These are phyloP conservation scores for Lachnellula cervina DNA, from an alignment of 2,329 filamentous ascomycete genomes.

Conservation along the genomic window DNA sequence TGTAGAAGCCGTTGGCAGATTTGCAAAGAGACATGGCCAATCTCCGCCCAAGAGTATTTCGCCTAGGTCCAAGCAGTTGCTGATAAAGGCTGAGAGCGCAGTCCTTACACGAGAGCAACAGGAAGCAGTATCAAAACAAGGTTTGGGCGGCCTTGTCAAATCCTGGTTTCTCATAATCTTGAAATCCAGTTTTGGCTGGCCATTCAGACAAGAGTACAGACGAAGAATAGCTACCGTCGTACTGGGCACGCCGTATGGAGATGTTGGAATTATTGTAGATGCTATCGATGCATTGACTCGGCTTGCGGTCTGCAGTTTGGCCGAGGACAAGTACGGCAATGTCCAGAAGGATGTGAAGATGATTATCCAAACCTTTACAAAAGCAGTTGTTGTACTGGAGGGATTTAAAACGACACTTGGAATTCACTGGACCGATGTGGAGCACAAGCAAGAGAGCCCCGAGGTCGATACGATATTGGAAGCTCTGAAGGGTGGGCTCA, in stretches of 20 bases:
- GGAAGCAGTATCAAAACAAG: constrained; percentile 46
- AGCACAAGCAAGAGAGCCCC: constrained; percentile 44
- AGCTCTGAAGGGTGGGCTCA: constrained; percentile 60
- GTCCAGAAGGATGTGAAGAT: constrained; percentile 76
- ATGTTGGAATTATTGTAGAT: constrained; percentile 63
- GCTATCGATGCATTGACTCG: constrained; percentile 65
- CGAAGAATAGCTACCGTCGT: constrained; percentile 62
- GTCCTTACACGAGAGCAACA: constrained; percentile 45
- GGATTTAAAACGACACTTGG: constrained; percentile 54
- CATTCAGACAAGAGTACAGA: constrained; percentile 67
- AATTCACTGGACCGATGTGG: constrained; percentile 75
- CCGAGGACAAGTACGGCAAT: constrained; percentile 78
- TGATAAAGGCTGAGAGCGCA: constrained; percentile 31
- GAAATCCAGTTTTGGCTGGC: constrained; percentile 52
- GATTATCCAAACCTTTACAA: constrained; percentile 69
- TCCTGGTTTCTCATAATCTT: constrained; percentile 44
- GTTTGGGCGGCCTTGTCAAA: constrained; percentile 45
- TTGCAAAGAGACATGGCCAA: constrained; percentile 28
- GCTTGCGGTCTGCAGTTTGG: constrained; percentile 67
- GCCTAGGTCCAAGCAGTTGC: constrained; percentile 40
- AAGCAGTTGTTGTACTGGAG: constrained; percentile 65
- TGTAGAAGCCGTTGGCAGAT: constrained; percentile 21
- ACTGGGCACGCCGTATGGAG: constrained; percentile 68
- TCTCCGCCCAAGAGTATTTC: constrained; percentile 22
- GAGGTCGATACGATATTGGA: constrained; percentile 69